A percentile compares a stretch with the other conserved stretches of the same genome.
These are phyloP conservation scores for Epichloe sp. DNA, from an alignment of 2,329 filamentous ascomycete species.

Conservation along the genomic window DNA sequence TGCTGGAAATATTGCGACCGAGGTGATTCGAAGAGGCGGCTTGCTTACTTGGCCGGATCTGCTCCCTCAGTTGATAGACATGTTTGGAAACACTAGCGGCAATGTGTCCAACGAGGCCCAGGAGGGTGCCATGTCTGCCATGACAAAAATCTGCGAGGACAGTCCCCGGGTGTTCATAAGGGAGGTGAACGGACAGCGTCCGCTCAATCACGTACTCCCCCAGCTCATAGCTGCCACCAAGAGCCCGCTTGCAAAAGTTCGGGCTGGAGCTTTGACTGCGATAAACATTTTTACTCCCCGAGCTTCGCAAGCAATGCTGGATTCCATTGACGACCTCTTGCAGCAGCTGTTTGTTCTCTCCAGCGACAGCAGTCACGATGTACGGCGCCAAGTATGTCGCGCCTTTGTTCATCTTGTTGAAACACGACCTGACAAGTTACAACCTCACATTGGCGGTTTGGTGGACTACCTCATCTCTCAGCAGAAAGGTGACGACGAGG, in stretches of 20 bases:
- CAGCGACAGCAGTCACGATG: slow-evolving; percentile 63
- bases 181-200: slow-evolving; percentile 78
- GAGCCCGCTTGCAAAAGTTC: slow-evolving; percentile 62
- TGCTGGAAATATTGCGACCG: slow-evolving; percentile 87
- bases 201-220: slow-evolving; percentile 82
- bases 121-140: slow-evolving; percentile 84
- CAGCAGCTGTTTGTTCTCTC: slow-evolving; percentile 73
- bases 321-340: slow-evolving; percentile 68
- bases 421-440: slow-evolving; percentile 76
- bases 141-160: slow-evolving; percentile 95
- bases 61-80: slow-evolving; percentile 65
- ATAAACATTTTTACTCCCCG: slow-evolving; percentile 88
- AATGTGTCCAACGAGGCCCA: slow-evolving; percentile 59
- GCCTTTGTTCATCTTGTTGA: slow-evolving; percentile 89
- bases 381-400: slow-evolving; percentile 84
- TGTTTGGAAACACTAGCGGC: slow-evolving; percentile 61
- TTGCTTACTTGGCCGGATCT: slow-evolving; percentile 86
- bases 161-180: slow-evolving; percentile 76
- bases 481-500: slow-evolving; percentile 76
- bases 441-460: slow-evolving; percentile 74
- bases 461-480: slow-evolving; percentile 90
- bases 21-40: slow-evolving; percentile 73
- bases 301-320: slow-evolving; percentile 69
- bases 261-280: slow-evolving; percentile 64
- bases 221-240: slow-evolving; percentile 80